phyloP scores from a whole-genome alignment of 371 early-diverging fungal species.

The Umbelopsis sp. region DNA sequence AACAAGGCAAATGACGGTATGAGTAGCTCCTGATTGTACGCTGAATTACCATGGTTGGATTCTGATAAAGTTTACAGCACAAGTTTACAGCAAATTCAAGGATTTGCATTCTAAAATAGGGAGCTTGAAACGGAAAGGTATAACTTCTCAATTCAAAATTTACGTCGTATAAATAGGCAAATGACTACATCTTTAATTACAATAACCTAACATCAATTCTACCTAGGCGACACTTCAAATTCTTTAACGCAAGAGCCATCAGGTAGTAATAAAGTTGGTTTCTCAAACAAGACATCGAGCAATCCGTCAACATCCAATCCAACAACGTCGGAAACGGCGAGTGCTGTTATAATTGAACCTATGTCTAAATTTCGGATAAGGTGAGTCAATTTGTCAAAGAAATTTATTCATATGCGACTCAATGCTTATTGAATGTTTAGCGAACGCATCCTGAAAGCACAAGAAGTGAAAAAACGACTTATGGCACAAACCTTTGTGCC shows the following conservation, averaged over 20 bases:
- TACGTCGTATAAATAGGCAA: no score
- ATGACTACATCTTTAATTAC: no score
- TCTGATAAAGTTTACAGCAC: not conserved
- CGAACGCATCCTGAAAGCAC: conserved; percentile 1
- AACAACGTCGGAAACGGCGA: not conserved
- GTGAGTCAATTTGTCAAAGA: not conserved
- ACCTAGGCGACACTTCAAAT: not conserved
- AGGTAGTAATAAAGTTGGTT: not conserved
- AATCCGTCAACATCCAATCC: not conserved
- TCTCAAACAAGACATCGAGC: not conserved
- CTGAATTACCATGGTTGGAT: no score
- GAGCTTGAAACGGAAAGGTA: not conserved
- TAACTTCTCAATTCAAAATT: not conserved
- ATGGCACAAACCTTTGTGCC: conserved; percentile 3
- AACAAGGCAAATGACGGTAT: not conserved
- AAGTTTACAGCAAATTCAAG: not conserved
- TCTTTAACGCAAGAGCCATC: not conserved
- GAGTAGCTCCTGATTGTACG: not conserved
- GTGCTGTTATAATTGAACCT: not conserved
- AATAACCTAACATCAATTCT: not conserved
- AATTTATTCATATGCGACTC: not conserved
- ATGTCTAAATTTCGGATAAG: conserved; percentile 14
- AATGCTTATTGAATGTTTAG: not conserved
- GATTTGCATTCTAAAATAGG: not conserved
- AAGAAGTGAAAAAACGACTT: conserved; percentile 1